phyloP scores from a whole-genome alignment of 306 rosid species.

The Oxytropis ochrocephala region DNA sequence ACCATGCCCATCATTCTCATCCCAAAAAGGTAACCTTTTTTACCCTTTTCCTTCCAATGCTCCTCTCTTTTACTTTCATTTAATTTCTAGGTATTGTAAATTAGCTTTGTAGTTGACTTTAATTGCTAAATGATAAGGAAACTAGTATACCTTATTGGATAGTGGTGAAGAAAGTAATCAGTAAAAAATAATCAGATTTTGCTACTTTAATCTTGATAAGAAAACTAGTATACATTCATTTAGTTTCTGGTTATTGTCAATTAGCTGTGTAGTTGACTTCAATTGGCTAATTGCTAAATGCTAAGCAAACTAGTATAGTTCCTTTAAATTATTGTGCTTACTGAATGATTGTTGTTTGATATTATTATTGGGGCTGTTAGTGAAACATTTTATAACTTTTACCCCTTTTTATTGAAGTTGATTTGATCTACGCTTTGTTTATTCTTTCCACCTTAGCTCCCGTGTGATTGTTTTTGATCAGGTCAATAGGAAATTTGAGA shows the following conservation, averaged over 20 bases:
- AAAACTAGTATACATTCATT: too few relatives aligned
- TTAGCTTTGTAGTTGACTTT: background rate
- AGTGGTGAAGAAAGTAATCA: background rate
- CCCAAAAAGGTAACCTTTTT: slow-evolving; percentile 31
- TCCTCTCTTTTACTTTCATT: background rate
- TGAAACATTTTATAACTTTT: background rate
- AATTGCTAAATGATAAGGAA: background rate
- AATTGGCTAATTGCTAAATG: too few relatives aligned
- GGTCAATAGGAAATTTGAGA: slow-evolving; percentile 57
- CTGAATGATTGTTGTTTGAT: background rate
- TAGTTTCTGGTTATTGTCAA: too few relatives aligned
- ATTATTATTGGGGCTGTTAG: background rate
- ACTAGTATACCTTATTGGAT: background rate
- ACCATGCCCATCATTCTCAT: slow-evolving; percentile 12
- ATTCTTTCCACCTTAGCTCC: background rate
- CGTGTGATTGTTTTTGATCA: slow-evolving; percentile 25
- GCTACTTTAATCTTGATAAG: too few relatives aligned
- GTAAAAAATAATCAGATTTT: background rate
- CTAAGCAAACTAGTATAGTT: too few relatives aligned
- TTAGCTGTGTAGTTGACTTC: too few relatives aligned
- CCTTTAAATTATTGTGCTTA: background rate
- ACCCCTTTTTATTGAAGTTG: background rate
- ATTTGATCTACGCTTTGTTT: background rate
- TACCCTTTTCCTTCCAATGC: background rate
- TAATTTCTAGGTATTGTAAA: background rate